These are phyloP conservation scores for Melaleuca quinquenervia DNA, from an alignment of 345 rosid genomes.

Conservation along the genomic window DNA sequence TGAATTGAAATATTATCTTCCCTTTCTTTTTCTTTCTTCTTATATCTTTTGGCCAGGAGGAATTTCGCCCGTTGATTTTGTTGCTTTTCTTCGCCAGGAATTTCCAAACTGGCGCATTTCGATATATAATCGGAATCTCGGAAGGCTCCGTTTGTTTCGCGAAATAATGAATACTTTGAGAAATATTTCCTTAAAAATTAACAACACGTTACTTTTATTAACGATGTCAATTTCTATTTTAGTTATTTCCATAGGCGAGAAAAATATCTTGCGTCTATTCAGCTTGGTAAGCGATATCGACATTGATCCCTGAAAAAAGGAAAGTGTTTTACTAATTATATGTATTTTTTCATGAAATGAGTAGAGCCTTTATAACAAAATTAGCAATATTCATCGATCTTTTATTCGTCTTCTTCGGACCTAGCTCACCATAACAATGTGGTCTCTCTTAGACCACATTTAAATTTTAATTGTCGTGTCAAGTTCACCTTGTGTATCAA, in stretches of 20 bases:
- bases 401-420: not conserved
- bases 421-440: fast-evolving
- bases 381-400: not conserved
- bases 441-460: too few species aligned
- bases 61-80: not conserved
- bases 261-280: too few species aligned
- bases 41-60: not conserved
- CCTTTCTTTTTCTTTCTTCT: not conserved
- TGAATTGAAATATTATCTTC: not conserved
- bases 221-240: too few species aligned
- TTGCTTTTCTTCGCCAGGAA: not conserved
- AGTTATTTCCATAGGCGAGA: too few species aligned
- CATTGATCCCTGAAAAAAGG: too few species aligned
- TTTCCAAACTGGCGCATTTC: not conserved
- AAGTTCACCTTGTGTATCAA: not conserved
- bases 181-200: too few species aligned
- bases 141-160: too few species aligned
- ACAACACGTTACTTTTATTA: too few species aligned
- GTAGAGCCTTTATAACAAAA: not conserved
- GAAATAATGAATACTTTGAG: too few species aligned
- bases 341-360: too few species aligned
- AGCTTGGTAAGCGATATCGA: too few species aligned
- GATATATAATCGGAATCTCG: not conserved
- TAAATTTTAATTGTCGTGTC: not conserved
- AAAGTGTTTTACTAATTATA: too few species aligned